These are phyloP conservation scores for Aspergillus ellipticus DNA, from an alignment of 495 filamentous ascomycete species.

Conservation along the genomic window DNA sequence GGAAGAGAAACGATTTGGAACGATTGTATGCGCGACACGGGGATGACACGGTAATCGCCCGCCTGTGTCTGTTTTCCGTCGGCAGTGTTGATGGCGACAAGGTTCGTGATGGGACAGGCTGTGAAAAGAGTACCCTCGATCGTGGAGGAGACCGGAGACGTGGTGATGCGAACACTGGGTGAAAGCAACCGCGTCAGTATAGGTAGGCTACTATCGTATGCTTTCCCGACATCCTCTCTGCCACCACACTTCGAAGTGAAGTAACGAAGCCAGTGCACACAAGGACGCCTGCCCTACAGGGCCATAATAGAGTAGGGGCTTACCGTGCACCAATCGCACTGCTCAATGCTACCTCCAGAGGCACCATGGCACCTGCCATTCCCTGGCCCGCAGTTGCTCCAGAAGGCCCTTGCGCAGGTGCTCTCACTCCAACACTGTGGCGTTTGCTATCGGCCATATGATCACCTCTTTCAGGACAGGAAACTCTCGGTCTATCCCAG, in stretches of 20 bases:
- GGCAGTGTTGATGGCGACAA: constrained; percentile 57
- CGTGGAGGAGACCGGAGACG: constrained; percentile 47
- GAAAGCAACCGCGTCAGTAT: constrained; percentile 2
- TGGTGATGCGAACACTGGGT: constrained; percentile 58
- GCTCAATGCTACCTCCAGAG: constrained; percentile 46
- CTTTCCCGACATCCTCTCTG: neutral
- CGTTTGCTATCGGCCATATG: constrained; percentile 48
- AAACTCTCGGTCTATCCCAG: neutral
- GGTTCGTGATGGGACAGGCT: constrained; percentile 62
- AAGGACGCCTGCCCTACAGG: neutral
- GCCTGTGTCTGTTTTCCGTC: constrained; percentile 38
- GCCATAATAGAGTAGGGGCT: constrained; percentile 11
- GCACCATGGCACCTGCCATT: constrained; percentile 41
- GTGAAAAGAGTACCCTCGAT: constrained; percentile 65
- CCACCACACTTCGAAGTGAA: neutral
- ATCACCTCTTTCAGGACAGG: constrained; percentile 5
- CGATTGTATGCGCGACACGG: constrained; percentile 59
- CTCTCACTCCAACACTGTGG: constrained; percentile 41
- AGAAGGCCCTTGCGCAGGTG: constrained; percentile 26
- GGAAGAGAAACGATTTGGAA: constrained; percentile 49
- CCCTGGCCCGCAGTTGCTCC: constrained; percentile 24
- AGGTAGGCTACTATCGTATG: neutral
- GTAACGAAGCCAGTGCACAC: neutral
- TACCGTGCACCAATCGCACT: constrained; percentile 52
- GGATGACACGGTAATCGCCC: constrained; percentile 62